Percentiles rank a stretch among this genome's conserved stretches.
Evolutionary conservation across 768 basidiomycete genomes (phyloP).

Genomic region (Pulveroboletus sp.): DNA sequence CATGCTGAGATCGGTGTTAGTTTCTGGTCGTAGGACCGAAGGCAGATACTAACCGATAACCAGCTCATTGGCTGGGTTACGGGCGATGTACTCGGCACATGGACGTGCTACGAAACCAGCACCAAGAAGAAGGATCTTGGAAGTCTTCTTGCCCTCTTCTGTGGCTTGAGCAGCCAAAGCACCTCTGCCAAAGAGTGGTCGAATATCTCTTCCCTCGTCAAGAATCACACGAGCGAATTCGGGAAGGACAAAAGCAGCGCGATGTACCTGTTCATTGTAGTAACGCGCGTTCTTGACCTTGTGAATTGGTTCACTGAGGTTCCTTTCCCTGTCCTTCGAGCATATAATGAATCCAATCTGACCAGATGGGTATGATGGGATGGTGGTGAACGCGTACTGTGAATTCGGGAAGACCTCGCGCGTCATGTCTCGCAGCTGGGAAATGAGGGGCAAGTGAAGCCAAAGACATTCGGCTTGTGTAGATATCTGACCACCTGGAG

Average conservation of each 20-base stretch:
- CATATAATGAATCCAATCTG: slow-evolving; percentile 94
- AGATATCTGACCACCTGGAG: slow-evolving; percentile 87
- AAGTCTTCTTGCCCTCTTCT: slow-evolving; percentile 48
- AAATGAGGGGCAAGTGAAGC: slow-evolving; percentile 88
- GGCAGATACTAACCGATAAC: slow-evolving; percentile 63
- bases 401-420: slow-evolving; percentile 70
- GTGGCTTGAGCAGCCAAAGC: slow-evolving; percentile 40
- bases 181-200: slow-evolving; percentile 71
- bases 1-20: slow-evolving; percentile 51
- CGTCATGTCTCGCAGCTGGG: slow-evolving; percentile 64
- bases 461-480: slow-evolving; percentile 96
- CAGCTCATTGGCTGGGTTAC: slow-evolving; percentile 73
- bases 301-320: slow-evolving; percentile 70
- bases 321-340: slow-evolving; percentile 67
- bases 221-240: slow-evolving; percentile 79
- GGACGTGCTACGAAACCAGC: slow-evolving; percentile 94
- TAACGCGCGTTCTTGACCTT: slow-evolving; percentile 69
- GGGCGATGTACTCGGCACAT: slow-evolving; percentile 91
- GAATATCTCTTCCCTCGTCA: slow-evolving; percentile 64
- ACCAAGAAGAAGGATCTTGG: slow-evolving; percentile 80
- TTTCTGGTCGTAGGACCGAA: not conserved
- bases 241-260: slow-evolving; percentile 83
- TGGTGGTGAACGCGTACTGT: slow-evolving; percentile 93
- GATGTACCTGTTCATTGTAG: slow-evolving; percentile 81
- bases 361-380: slow-evolving; percentile 97